Base-by-base conservation (phyloP, 2,329 filamentous ascomycete species). In the Tolypocladium album region DNA sequence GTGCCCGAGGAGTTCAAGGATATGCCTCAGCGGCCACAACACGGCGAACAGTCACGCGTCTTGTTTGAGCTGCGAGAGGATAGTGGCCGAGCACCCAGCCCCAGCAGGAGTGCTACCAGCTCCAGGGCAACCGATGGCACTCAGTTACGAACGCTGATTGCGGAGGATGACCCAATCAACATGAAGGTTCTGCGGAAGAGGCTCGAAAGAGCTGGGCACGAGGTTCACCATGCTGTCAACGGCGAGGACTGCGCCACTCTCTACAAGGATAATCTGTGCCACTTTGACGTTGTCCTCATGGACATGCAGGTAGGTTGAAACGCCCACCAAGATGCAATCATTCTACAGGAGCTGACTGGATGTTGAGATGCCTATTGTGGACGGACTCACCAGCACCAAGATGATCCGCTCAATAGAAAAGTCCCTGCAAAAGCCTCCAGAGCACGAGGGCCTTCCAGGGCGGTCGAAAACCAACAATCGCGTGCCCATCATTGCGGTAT, bases 141-240 rank as follows among this genome's bases (percentile, higher is more conserved):
- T 12, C 60, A 58, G 43, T 76, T 91, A 64, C 79, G 82, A 22
- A 84, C 95, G 2, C 78, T 96, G 27, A 84, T 96, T 42, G 92
- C 92, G 0, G 92, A 96, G 68, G 92, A 96, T 65, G 91, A 96
- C 66, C 90, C 90, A 0, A 86, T 95, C 65, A 96, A 96, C 66
- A 89, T 89, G 73, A 88, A 86, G 61, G 89, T 96, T 50, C 76
- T 96, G 47, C 84, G 85, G 67, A 95, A 95, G 67, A 79, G 92
- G 15, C 73, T 96, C 3, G 88, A 94, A 68, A 92, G 89, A 67
- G 74, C 85, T 1, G 88, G 89, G 0, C 89, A 96, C 64, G 73
- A 80, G 0, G 88, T 94, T 0, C 76, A 82, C 42, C 79, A 92
- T 64, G 90, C 90, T 0, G 80, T 88, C 43, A 96, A 96, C 63